Evolutionary conservation across 495 filamentous ascomycete genomes (phyloP), one percentile per base, ranked within the genome.

Genomic region (Aspergillus heteromorphus): DNA sequence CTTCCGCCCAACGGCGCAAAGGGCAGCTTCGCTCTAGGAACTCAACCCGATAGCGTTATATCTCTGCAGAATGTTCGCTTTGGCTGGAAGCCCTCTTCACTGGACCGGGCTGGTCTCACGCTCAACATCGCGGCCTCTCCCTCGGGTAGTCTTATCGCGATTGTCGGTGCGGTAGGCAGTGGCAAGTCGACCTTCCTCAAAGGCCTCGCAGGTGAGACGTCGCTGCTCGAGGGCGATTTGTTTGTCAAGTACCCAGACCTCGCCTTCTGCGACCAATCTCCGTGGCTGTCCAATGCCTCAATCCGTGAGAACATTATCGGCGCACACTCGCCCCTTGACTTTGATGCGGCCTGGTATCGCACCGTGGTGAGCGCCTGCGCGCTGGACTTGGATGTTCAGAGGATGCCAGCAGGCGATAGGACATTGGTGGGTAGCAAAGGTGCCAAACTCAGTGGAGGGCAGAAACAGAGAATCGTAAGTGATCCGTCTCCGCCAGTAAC

Each of bases 21-120:
- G 7, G 7, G 23, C 23, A 7, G n/a, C 13, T n/a, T n/a, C 21
- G 9, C 27, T 41, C 23, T 7, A 27, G 23, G 3, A 10, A 34
- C 13, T 1, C 23, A 52, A 25, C 8, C 9, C 6, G 48, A 42
- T 4, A 41, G 48, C 14, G 21, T 55, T 36, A 14, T 61, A 8
- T 63, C 57, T 3, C 25, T 60, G 4, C 17, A 53, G 10, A 60
- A 63, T 58, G 61, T 50, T 17, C 43, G 27, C 5, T 60, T 63
- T 47, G 56, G 57, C n/a, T 63, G 57, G 61, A 57, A 60, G 7
- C 1, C 48, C 13, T 51, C 48, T 53, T 7, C 43, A 25, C 6
- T 3, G 13, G 38, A 45, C 7, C 38, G 19, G 27, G 3, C 19
- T 21, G 57, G 61, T 34, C 53, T 57, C 17, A 51, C 47, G 4